A percentile compares a stretch with the other conserved stretches of the same genome.
phyloP scores from a whole-genome alignment of 2,329 filamentous ascomycete species.

The Apiospora sp. region DNA sequence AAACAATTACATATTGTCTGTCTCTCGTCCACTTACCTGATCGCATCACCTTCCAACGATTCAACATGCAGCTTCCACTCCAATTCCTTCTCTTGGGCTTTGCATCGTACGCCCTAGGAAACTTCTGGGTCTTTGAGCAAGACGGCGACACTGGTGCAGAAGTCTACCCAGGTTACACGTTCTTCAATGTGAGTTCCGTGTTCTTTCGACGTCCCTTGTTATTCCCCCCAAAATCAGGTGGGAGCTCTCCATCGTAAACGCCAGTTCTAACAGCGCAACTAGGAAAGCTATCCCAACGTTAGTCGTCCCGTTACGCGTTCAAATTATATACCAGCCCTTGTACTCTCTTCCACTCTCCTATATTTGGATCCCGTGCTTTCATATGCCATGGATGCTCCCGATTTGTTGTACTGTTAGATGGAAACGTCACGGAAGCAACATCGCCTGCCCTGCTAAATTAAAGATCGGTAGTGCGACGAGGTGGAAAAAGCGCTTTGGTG shows the following conservation, averaged over 20 bases:
- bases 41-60: no score
- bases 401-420: no score
- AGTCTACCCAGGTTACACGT: not conserved
- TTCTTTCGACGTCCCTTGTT: no score
- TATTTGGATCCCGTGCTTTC: no score
- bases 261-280: not conserved
- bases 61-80: not conserved
- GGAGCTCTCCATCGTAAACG: no score
- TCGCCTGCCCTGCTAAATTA: not conserved
- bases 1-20: not conserved
- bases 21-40: no score
- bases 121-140: not conserved
- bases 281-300: not conserved
- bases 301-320: not conserved
- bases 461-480: not conserved
- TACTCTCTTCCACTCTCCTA: no score
- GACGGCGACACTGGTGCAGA: no score
- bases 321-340: no score
- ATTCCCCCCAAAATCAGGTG: no score
- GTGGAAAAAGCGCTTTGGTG: not conserved
- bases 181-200: not conserved
- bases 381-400: no score
- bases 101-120: not conserved
- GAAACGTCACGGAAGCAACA: not conserved
- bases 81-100: not conserved